These are phyloP conservation scores for Solanum verrucosum DNA, from an alignment of 257 asterid genomes.

Conservation along the genomic window DNA sequence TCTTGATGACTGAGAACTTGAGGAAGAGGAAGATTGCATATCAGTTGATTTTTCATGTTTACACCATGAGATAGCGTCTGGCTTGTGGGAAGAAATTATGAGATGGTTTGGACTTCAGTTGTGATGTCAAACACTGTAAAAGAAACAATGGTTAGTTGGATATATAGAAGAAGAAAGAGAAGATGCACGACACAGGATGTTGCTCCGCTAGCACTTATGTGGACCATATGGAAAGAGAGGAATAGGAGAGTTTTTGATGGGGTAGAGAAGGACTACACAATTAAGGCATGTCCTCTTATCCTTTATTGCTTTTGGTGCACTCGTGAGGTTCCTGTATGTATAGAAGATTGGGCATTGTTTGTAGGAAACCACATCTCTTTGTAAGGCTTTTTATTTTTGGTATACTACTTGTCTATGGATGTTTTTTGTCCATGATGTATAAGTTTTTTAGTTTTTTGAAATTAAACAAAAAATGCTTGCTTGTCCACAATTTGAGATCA, in stretches of 20 bases:
- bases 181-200: background rate
- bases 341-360: background rate
- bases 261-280: background rate
- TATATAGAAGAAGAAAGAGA: background rate
- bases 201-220: background rate
- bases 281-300: background rate
- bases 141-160: background rate
- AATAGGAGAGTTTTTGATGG: background rate
- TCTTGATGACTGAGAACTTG: background rate
- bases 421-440: background rate
- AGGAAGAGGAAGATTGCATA: background rate
- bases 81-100: background rate
- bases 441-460: background rate
- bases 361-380: background rate
- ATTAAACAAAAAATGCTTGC: background rate
- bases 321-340: background rate
- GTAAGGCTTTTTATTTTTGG: background rate
- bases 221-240: background rate
- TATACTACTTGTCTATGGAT: background rate
- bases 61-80: background rate
- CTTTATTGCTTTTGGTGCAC: background rate
- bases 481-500: background rate
- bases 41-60: background rate
- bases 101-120: background rate
- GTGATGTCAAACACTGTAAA: background rate